Evolutionary conservation across 192 early-diverging fungal genomes (phyloP).

Genomic region (Coemansia biformis): DNA sequence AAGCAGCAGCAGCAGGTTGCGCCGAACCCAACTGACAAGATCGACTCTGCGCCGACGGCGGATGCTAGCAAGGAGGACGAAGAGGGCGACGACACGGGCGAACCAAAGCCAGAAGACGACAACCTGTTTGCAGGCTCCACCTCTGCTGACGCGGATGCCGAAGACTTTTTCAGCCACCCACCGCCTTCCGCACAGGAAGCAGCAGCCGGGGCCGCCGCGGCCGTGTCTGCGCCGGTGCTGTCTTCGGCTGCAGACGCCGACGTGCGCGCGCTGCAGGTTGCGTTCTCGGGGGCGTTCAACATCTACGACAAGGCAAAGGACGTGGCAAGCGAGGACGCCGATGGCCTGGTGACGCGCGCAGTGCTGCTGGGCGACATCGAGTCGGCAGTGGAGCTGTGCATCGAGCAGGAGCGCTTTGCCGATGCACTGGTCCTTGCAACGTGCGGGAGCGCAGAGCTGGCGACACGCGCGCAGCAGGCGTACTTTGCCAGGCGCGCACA

Average conservation of each 20-base stretch:
- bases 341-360: constrained; percentile 76
- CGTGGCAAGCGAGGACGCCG: constrained; percentile 38
- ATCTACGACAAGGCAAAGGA: constrained; percentile 45
- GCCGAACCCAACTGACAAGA: constrained; percentile 6
- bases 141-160: constrained; percentile 42
- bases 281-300: constrained; percentile 29
- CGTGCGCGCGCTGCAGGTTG: constrained; percentile 18
- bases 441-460: constrained; percentile 73
- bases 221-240: neutral
- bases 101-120: constrained; percentile 12
- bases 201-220: constrained; percentile 3
- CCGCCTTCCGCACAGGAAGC: neutral
- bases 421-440: constrained; percentile 87
- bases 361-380: constrained; percentile 91
- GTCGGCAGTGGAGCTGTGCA: constrained; percentile 81
- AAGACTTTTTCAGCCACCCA: constrained; percentile 49
- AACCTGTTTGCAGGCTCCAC: constrained; percentile 25
- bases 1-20: constrained; percentile 5
- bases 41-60: constrained; percentile 4
- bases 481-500: constrained; percentile 75
- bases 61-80: constrained; percentile 1
- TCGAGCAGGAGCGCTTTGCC: constrained; percentile 73
- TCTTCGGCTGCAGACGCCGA: constrained; percentile 9
- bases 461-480: constrained; percentile 67
- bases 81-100: constrained; percentile 6